Base-by-base conservation (phyloP, 2,329 filamentous ascomycete species). In the Botryotinia calthae region DNA sequence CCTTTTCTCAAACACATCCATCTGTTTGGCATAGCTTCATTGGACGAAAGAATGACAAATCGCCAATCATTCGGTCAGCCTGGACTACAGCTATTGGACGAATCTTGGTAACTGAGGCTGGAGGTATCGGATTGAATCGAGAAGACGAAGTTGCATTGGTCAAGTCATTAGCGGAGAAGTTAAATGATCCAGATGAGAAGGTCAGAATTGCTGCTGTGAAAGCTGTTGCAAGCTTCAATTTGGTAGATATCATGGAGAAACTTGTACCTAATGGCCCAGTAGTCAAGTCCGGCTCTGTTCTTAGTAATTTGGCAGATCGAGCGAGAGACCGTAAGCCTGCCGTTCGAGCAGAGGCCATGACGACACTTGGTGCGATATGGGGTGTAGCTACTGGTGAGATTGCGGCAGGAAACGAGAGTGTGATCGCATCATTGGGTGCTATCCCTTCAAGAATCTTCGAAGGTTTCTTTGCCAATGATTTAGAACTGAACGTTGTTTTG, bases 311-410 rank as follows among this genome's bases (percentile, higher is more conserved):
- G 40, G 93, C 93, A 42, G 94, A 98, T 79, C 89, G 96, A 76
- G 94, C 93, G 76, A 94, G 95, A 77, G 97, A 99, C 83, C 91
- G 91, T 75, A 95, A 92, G 80, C 88, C 91, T 22, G 85, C 88
- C 59, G 93, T 99, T 18, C 92, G 95, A 73, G 90, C 93, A 56
- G 93, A 95, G 78, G 95, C 94, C 37, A 97, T 97, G 88, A 91
- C 90, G 68, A 86, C 97, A 14, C 85, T 98, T 1, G 93, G 89
- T 18, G 93, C 91, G 75, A 90, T 98, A 42, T 99, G 96, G 96
- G 95, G 93, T n/a, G 95, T 97, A 28, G 95, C 93, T 20, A 89
- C 91, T 28, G 93, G 94, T 28, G 95, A 97, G 78, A 92, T 99
- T 77, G 90, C 93, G 37, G 89, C 91, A 70, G 93, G 93, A 22